phyloP scores from a whole-genome alignment of 345 rosid genomes.

The Toxicodendron radicans region DNA sequence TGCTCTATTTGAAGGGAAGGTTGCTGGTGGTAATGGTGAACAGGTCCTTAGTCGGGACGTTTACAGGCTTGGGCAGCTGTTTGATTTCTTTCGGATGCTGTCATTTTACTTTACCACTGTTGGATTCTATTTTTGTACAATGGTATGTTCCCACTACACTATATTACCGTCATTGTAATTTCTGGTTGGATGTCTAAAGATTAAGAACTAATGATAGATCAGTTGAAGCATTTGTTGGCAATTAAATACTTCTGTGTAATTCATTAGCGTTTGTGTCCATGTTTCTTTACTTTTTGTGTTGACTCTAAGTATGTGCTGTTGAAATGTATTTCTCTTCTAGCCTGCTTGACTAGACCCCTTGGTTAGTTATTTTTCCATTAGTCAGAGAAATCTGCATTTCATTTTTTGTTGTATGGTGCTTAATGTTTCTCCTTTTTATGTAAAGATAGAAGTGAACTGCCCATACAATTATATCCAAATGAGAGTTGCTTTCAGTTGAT shows the following conservation, averaged over 20 bases:
- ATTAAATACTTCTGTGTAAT: not conserved
- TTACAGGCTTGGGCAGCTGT: constrained; percentile 97
- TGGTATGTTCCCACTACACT: constrained; percentile 52
- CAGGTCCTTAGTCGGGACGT: constrained; percentile 98
- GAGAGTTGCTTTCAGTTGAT: not conserved
- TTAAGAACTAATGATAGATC: not conserved
- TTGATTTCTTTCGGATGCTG: constrained; percentile 97
- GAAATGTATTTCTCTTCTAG: not conserved
- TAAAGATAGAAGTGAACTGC: not conserved
- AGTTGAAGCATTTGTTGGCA: not conserved
- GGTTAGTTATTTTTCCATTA: constrained; percentile 5
- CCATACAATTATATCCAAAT: not conserved
- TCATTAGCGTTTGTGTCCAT: not conserved
- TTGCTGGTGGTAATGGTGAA: constrained; percentile 98
- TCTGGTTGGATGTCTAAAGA: not conserved
- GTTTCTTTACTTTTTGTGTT: not conserved
- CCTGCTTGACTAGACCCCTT: not conserved
- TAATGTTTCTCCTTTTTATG: not conserved
- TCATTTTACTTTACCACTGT: constrained; percentile 96
- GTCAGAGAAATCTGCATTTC: not conserved
- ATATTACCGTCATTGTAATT: not conserved
- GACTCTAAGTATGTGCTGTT: not conserved
- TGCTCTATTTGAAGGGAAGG: constrained; percentile 97
- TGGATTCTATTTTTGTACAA: constrained; percentile 90
- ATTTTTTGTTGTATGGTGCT: not conserved